Conservation (phyloP, 768 basidiomycete genomes). For the Russula earlei region DNA sequence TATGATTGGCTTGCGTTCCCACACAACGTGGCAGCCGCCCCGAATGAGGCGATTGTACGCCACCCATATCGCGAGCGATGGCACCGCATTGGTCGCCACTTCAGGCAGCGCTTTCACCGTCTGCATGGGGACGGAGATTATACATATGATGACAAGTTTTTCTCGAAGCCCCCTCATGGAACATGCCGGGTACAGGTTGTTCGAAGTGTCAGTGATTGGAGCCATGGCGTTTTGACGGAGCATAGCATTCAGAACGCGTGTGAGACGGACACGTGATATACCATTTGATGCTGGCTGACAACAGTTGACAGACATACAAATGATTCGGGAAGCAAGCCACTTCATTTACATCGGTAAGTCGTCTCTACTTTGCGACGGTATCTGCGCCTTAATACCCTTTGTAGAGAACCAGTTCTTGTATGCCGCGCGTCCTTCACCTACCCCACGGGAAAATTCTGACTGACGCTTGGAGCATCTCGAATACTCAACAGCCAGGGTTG, state of each 20-base stretch:
- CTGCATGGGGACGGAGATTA: conserved; percentile 26
- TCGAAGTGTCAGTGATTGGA: conserved; percentile 88
- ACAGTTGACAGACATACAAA: conserved; percentile 45
- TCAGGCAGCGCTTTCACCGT: conserved; percentile 25
- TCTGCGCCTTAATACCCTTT: not conserved
- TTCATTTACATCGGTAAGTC: conserved; percentile 84
- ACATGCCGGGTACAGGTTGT: conserved; percentile 70
- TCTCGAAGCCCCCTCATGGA: conserved; percentile 37
- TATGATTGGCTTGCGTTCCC: conserved; percentile 73
- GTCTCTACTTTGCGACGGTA: not conserved
- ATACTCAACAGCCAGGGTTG: conserved; percentile 49
- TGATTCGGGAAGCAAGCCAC: conserved; percentile 80
- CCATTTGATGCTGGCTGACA: conserved; percentile 1
- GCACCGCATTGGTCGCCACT: conserved; percentile 27
- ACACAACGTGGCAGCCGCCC: conserved; percentile 50
- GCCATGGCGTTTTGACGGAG: conserved; percentile 83
- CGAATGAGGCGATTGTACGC: conserved; percentile 58
- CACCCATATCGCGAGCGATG: conserved; percentile 66
- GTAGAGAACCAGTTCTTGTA: conserved; percentile 83
- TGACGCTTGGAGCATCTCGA: conserved; percentile 53
- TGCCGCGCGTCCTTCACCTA: conserved; percentile 23
- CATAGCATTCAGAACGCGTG: conserved; percentile 91
- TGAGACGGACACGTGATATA: conserved; percentile 31
- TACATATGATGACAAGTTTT: conserved; percentile 26
- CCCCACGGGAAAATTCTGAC: not conserved